Percentiles rank a stretch among this genome's conserved stretches.
Evolutionary conservation across 1,139 yeast genomes (phyloP).

Genomic region (Arxiozyma bovina): DNA sequence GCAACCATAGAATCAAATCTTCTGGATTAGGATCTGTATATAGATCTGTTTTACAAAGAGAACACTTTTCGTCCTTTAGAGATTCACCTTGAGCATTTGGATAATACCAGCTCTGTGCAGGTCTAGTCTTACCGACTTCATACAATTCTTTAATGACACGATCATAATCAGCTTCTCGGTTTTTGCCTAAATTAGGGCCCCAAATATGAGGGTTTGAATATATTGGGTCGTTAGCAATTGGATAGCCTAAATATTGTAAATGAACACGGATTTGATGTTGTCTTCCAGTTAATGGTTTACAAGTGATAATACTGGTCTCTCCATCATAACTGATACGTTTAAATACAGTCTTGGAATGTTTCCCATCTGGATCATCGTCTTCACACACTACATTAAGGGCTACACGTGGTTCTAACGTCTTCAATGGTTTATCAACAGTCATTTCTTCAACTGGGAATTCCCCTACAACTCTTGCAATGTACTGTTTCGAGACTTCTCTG

Average conservation of each 20-base stretch:
- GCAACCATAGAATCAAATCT: conserved; percentile 82
- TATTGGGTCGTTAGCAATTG: conserved; percentile 92
- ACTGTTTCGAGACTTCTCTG: conserved; percentile 71
- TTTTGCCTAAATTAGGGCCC: conserved; percentile 65
- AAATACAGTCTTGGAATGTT: conserved; percentile 46
- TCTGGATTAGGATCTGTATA: conserved; percentile 84
- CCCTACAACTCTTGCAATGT: conserved; percentile 82
- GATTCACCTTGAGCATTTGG: conserved; percentile 53
- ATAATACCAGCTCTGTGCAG: conserved; percentile 62
- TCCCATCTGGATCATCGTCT: conserved; percentile 49
- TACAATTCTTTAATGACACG: conserved; percentile 45
- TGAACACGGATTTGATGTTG: conserved; percentile 95
- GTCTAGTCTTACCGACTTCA: conserved; percentile 57
- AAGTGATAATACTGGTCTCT: conserved; percentile 60
- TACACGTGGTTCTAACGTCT: conserved; percentile 68
- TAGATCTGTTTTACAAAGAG: conserved; percentile 56
- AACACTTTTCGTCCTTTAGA: conserved; percentile 51
- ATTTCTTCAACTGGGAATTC: conserved; percentile 56
- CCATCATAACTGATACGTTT: conserved; percentile 38
- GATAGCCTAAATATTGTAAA: conserved; percentile 75
- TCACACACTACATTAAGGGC: conserved; percentile 57
- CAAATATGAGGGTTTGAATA: conserved; percentile 68
- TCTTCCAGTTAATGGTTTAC: conserved; percentile 83
- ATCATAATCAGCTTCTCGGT: conserved; percentile 42
- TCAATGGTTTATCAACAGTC: conserved; percentile 58